These are phyloP conservation scores for Protomyces inouyei DNA, from an alignment of 1,139 yeast genomes.

Conservation along the genomic window DNA sequence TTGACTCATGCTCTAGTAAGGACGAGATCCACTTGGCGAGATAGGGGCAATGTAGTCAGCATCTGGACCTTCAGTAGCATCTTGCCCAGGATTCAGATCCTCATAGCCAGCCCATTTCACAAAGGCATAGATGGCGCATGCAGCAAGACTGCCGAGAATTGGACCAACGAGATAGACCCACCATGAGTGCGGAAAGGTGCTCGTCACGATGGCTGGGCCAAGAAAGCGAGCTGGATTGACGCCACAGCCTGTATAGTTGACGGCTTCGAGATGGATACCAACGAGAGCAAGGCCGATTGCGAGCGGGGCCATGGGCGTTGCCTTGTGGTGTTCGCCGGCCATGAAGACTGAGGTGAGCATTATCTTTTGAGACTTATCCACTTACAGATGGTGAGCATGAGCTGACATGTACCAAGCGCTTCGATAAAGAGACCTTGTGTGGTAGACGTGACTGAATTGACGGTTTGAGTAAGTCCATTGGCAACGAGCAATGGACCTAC, in stretches of 20 bases:
- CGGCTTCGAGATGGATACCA: constrained; percentile 58
- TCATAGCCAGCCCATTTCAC: constrained; percentile 22
- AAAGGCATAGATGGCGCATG: constrained; percentile 15
- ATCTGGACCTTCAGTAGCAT: constrained; percentile 9
- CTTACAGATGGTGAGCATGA: constrained; percentile 46
- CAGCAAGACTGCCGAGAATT: constrained; percentile 27
- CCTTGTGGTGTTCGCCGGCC: constrained; percentile 71
- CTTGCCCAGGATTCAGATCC: constrained; percentile 20
- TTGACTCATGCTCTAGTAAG: background rate
- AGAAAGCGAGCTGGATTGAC: constrained; percentile 85
- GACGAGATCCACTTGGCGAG: background rate
- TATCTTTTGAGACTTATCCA: background rate
- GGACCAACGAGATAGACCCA: constrained; percentile 69
- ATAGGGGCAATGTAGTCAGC: constrained; percentile 16
- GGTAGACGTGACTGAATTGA: constrained; percentile 37
- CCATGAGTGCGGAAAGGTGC: constrained; percentile 70
- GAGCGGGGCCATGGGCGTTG: constrained; percentile 18
- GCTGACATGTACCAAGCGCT: constrained; percentile 67
- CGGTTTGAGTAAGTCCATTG: background rate
- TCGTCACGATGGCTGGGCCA: constrained; percentile 74
- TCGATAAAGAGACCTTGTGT: constrained; percentile 71
- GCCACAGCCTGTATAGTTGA: constrained; percentile 38
- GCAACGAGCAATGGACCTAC: constrained; percentile 5
- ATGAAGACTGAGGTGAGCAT: constrained; percentile 60
- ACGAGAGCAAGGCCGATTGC: constrained; percentile 60